Evolutionary conservation across 805 yeast species (phyloP).

Genomic region (Saturnispora quitensis): DNA sequence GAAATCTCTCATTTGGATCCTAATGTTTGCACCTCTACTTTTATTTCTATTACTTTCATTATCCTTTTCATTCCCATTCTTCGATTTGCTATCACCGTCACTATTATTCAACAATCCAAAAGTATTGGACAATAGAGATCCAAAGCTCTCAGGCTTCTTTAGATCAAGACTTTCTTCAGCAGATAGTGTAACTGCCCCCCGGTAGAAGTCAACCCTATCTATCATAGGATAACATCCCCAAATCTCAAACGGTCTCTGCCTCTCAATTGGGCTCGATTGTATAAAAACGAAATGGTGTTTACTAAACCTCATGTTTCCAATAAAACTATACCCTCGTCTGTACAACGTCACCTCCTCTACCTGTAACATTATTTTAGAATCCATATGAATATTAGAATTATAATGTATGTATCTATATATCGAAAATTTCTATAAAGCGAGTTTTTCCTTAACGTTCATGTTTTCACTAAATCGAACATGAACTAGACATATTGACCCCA

Average conservation of each 20-base stretch:
- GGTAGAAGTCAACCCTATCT: slow-evolving; percentile 46
- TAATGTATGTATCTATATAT: neutral
- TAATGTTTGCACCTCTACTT: slow-evolving; percentile 41
- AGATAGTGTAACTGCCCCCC: slow-evolving; percentile 39
- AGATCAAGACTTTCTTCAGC: neutral
- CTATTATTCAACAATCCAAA: slow-evolving; percentile 2
- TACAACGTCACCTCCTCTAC: slow-evolving; percentile 40
- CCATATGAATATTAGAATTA: slow-evolving; percentile 33
- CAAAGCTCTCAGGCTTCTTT: neutral
- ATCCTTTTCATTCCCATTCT: neutral
- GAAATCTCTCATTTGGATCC: slow-evolving; percentile 78
- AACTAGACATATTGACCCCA: slow-evolving; percentile 15
- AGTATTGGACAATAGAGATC: slow-evolving; percentile 4
- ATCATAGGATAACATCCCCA: slow-evolving; percentile 92
- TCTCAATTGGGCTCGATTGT: slow-evolving; percentile 22
- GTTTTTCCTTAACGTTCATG: neutral
- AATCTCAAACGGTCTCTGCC: slow-evolving; percentile 44
- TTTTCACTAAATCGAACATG: neutral
- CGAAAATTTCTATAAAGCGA: neutral
- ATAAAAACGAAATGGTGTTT: slow-evolving; percentile 66
- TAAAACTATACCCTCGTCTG: slow-evolving; percentile 45
- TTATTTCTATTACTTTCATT: neutral
- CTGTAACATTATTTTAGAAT: slow-evolving; percentile 44
- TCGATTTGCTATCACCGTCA: neutral
- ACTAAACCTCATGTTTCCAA: slow-evolving; percentile 60